Evolutionary conservation across 176 grass and related monocot genomes (phyloP).

Genomic region (bread wheat (Triticum aestivum)): DNA sequence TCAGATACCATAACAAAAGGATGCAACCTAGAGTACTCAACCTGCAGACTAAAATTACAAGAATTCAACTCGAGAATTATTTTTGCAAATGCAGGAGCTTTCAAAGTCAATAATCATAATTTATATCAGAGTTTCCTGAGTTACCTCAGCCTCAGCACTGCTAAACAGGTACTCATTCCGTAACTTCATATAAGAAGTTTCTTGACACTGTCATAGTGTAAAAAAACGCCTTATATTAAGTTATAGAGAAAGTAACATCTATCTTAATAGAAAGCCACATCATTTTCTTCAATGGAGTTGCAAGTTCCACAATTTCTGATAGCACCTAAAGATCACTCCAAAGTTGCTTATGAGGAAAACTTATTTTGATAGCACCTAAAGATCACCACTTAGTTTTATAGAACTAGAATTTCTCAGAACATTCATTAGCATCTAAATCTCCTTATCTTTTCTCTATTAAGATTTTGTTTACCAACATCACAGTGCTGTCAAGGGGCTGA

Average conservation of each 20-base stretch:
- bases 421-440: neutral
- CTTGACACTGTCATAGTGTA: too few species aligned
- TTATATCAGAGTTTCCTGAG: neutral
- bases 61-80: neutral
- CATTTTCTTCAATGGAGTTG: neutral
- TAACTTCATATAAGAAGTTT: too few species aligned
- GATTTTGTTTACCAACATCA: neutral
- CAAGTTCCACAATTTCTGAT: neutral
- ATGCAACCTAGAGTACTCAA: neutral
- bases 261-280: neutral
- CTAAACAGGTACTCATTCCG: neutral
- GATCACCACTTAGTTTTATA: neutral
- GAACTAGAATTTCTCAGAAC: neutral
- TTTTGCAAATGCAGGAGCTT: neutral
- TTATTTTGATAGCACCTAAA: neutral
- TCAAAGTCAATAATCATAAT: neutral
- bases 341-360: neutral
- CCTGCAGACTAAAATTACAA: neutral
- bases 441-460: neutral
- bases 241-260: neutral
- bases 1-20: neutral
- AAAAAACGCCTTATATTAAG: too few species aligned
- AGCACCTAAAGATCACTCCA: neutral
- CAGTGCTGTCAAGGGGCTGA: neutral
- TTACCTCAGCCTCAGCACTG: neutral